Evolutionary conservation across 768 basidiomycete genomes (phyloP).

Genomic region (Hydnomerulius pinastri): DNA sequence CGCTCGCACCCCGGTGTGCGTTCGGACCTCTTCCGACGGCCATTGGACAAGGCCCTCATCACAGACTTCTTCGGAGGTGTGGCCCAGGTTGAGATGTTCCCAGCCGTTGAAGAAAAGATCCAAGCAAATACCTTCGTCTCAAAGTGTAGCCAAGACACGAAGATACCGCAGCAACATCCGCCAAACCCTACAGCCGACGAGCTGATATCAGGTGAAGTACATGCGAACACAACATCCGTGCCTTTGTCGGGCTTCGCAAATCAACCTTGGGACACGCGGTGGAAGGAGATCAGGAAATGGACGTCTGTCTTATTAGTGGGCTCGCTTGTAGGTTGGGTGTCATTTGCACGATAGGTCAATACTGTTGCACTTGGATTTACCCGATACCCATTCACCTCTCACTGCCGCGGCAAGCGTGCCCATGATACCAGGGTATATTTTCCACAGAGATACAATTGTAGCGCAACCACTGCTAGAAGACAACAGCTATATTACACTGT

Average conservation of each 20-base stretch:
- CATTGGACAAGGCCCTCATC: constrained; percentile 61
- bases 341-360: constrained; percentile 16
- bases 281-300: constrained; percentile 33
- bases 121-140: background rate
- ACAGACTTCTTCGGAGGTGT: constrained; percentile 93
- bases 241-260: background rate
- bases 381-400: background rate
- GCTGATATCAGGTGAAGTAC: background rate
- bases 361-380: background rate
- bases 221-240: background rate
- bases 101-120: constrained; percentile 1
- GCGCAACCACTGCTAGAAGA: background rate
- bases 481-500: background rate
- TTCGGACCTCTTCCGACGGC: constrained; percentile 73
- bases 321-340: constrained; percentile 30
- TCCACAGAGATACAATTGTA: background rate
- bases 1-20: constrained; percentile 90
- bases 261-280: constrained; percentile 14
- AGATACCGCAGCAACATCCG: background rate
- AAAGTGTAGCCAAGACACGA: background rate
- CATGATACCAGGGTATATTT: no score
- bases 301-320: constrained; percentile 25
- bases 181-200: background rate
- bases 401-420: background rate
- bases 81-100: constrained; percentile 73